A percentile compares a stretch with the other conserved stretches of the same genome.
Conservation (phyloP, 768 basidiomycete species). For the Collybia nuda region DNA sequence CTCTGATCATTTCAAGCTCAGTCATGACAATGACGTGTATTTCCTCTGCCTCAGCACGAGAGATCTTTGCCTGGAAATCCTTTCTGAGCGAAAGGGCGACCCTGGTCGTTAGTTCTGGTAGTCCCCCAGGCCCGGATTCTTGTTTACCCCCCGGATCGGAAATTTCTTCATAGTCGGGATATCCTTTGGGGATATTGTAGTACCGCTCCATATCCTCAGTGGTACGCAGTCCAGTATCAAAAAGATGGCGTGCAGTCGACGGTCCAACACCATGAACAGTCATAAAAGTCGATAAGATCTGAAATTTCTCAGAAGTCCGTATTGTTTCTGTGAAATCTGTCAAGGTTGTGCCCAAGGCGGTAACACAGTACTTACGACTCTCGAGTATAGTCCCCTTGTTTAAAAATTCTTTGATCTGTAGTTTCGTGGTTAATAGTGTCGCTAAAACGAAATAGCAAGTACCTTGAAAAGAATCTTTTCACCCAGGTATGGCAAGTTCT, state of each 20-base stretch:
- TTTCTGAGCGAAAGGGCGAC: constrained; percentile 58
- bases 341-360: background rate
- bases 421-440: background rate
- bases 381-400: constrained; percentile 55
- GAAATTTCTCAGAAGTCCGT: constrained; percentile 49
- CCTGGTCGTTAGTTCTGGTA: constrained; percentile 44
- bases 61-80: constrained; percentile 58
- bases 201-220: constrained; percentile 68
- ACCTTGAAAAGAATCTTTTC: constrained; percentile 53
- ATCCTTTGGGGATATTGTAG: constrained; percentile 44
- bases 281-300: constrained; percentile 55
- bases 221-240: constrained; percentile 63
- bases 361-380: constrained; percentile 40
- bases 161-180: constrained; percentile 12
- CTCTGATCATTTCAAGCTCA: constrained; percentile 61
- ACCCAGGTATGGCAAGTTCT: constrained; percentile 48
- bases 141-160: constrained; percentile 33
- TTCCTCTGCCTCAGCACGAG: constrained; percentile 74
- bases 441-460: background rate
- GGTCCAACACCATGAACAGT: constrained; percentile 77
- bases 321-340: constrained; percentile 40
- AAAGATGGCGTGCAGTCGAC: constrained; percentile 63
- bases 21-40: constrained; percentile 67
- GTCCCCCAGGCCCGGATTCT: constrained; percentile 10
- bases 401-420: constrained; percentile 64